phyloP scores from a whole-genome alignment of 352 stramenopile genomes.

The Phytophthora ramorum region DNA sequence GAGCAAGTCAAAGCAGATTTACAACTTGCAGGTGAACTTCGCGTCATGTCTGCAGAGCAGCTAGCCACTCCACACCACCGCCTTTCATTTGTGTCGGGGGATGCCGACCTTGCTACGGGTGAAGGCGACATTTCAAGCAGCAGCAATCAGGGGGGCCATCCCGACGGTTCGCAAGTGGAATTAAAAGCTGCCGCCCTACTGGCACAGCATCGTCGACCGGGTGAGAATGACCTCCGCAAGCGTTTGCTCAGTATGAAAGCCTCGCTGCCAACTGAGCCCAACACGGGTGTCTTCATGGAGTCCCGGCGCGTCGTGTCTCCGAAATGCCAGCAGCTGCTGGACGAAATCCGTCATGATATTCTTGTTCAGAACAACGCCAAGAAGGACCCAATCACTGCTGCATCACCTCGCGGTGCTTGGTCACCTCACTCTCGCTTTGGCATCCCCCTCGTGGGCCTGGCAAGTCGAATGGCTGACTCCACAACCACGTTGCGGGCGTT shows the following conservation, averaged over 20 bases:
- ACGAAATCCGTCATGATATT: slow-evolving; percentile 54
- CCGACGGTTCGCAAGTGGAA: slow-evolving; percentile 21
- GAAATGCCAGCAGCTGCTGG: slow-evolving; percentile 50
- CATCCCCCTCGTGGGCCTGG: slow-evolving; percentile 18
- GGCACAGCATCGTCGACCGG: slow-evolving; percentile 21
- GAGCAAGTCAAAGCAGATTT: slow-evolving; percentile 73
- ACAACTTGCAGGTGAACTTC: slow-evolving; percentile 62
- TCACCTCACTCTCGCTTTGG: slow-evolving; percentile 20
- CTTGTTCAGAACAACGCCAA: slow-evolving; percentile 29
- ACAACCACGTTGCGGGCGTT: slow-evolving; percentile 38
- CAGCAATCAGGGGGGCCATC: slow-evolving; percentile 1
- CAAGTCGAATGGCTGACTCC: slow-evolving; percentile 23
- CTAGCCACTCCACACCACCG: slow-evolving; percentile 16
- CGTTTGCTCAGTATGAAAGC: slow-evolving; percentile 46
- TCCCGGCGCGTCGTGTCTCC: slow-evolving; percentile 40
- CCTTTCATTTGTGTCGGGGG: slow-evolving; percentile 8
- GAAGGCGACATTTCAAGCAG: slow-evolving; percentile 8
- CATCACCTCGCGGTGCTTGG: slow-evolving; percentile 9
- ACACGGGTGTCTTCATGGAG: slow-evolving; percentile 11
- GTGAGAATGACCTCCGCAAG: slow-evolving; percentile 44
- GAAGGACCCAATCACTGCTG: slow-evolving; percentile 18
- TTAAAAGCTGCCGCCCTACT: slow-evolving; percentile 24
- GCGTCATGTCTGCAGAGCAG: slow-evolving; percentile 51
- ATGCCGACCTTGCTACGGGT: slow-evolving; percentile 2
- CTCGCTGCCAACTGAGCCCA: slow-evolving; percentile 9